Percentiles rank a stretch among this genome's conserved stretches.
These are phyloP conservation scores for Trichosporon coremiiforme DNA, from an alignment of 1,284 basidiomycete species.

Conservation along the genomic window DNA sequence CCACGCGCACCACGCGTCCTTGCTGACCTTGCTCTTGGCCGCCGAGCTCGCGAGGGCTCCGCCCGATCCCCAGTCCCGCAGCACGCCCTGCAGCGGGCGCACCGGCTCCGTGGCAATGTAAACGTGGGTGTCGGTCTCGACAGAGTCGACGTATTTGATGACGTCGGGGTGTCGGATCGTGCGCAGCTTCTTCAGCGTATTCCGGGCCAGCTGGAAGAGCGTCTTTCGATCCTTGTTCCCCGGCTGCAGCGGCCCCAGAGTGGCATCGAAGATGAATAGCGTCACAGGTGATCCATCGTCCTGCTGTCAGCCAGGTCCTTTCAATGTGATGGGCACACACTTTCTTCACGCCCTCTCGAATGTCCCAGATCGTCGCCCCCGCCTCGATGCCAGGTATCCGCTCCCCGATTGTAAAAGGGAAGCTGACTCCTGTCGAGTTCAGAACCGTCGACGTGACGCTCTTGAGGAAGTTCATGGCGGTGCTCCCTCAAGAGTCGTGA, in stretches of 20 bases:
- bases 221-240: conserved; percentile 61
- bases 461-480: conserved; percentile 57
- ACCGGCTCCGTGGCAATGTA: conserved; percentile 96
- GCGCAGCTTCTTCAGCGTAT: conserved; percentile 85
- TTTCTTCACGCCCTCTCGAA: conserved; percentile 85
- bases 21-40: conserved; percentile 61
- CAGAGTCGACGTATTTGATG: conserved; percentile 89
- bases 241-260: conserved; percentile 53
- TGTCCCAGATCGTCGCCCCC: conserved; percentile 70
- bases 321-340: conserved; percentile 58
- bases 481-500: background rate
- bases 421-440: conserved; percentile 82
- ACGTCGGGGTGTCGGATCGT: conserved; percentile 93
- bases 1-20: conserved; percentile 93
- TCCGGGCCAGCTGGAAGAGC: conserved; percentile 78
- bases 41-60: conserved; percentile 37
- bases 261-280: conserved; percentile 83
- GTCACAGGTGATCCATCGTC: conserved; percentile 84
- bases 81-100: conserved; percentile 68
- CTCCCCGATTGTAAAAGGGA: conserved; percentile 83
- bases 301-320: conserved; percentile 57
- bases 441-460: conserved; percentile 68
- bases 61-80: conserved; percentile 63
- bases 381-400: conserved; percentile 70
- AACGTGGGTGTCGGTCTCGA: conserved; percentile 82